A percentile compares a stretch with the other conserved stretches of the same genome.
phyloP scores from a whole-genome alignment of 1,284 basidiomycete genomes.

The Cutaneotrichosporon dermatis region DNA sequence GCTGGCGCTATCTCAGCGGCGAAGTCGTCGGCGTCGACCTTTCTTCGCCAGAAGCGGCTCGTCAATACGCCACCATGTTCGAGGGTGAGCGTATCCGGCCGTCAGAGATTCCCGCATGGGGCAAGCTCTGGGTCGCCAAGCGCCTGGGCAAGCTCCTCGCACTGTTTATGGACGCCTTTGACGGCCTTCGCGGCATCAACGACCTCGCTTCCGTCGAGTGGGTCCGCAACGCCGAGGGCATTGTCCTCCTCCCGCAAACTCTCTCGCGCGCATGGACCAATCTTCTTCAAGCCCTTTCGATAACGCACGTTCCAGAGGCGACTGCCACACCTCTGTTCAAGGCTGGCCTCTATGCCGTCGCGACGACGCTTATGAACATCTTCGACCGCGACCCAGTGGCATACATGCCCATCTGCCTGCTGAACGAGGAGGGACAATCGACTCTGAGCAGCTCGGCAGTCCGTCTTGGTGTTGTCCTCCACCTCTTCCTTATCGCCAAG shows the following conservation, averaged over 20 bases:
- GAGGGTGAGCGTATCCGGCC: conserved; percentile 24
- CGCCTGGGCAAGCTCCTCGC: conserved; percentile 32
- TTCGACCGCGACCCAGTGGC: conserved; percentile 32
- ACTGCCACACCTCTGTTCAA: conserved; percentile 21
- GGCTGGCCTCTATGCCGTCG: conserved; percentile 24
- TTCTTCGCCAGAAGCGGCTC: neutral
- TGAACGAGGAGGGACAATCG: conserved; percentile 23
- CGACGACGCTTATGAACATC: conserved; percentile 23
- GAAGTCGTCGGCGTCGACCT: conserved; percentile 29
- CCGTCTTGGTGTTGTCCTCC: conserved; percentile 24
- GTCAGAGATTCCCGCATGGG: conserved; percentile 38
- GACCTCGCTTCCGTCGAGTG: conserved; percentile 20
- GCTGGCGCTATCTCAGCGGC: conserved; percentile 26
- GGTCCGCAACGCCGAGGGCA: conserved; percentile 19
- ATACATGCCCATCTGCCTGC: conserved; percentile 30
- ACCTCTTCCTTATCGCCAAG: conserved; percentile 22
- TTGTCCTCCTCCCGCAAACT: conserved; percentile 24
- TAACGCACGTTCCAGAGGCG: conserved; percentile 9
- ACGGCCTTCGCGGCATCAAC: conserved; percentile 32
- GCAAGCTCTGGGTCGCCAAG: conserved; percentile 33
- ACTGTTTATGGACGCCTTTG: conserved; percentile 33
- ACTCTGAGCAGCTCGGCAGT: conserved; percentile 11
- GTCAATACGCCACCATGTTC: neutral
- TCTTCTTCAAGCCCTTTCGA: conserved; percentile 29
- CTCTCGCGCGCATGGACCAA: conserved; percentile 37